Evolutionary conservation across 2,329 filamentous ascomycete genomes (phyloP), one percentile per base, ranked within the genome.

Genomic region (Colletotrichum lupini): DNA sequence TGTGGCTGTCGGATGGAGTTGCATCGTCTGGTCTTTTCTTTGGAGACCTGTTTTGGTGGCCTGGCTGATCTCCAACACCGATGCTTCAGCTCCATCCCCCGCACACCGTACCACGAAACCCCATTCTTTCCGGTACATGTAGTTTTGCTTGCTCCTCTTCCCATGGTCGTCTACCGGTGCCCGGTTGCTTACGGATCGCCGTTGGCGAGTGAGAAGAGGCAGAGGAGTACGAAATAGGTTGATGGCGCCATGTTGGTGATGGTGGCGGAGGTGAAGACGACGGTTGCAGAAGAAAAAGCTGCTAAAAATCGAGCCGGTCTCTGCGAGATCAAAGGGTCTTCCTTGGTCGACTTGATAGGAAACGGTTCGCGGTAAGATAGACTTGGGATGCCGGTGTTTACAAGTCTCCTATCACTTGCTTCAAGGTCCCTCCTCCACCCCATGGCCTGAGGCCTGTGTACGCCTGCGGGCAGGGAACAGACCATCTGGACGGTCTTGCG

Each of bases 391-490:
- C 24, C 57, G 24, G 46, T 63, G 49, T 62, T 56, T 46, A 56
- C 26, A 26, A 46, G 12, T 24, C n/a, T 35, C 14, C 37, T 60
- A 11, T 60, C 26, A 37, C 14, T 65, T 5, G 24, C n/a, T 55
- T 32, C 63, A 66, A 53, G 63, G 26, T 19, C 63, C 12, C 42
- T 26, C 37, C 2, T 49, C 19, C 19, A 49, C 42, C 42, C 42
- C n/a, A n/a, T 7, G 37, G 6, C 42, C 28, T 59, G 24, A 32
- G 28, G 8, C 49, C 4, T n/a, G 16, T 49, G 59, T 16, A 53
- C 52, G 37, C 37, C 64, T 37, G 49, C 64, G 32, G 19, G 22
- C 22, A 42, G 14, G 42, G 42, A 64, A 59, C 61, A 70, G 53
- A 42, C 67, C 7, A 24, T 66, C 26, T 32, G 35, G 53, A 42